Conservation (phyloP, 192 early-diverging fungal genomes). For the Backusella psychrophila region DNA sequence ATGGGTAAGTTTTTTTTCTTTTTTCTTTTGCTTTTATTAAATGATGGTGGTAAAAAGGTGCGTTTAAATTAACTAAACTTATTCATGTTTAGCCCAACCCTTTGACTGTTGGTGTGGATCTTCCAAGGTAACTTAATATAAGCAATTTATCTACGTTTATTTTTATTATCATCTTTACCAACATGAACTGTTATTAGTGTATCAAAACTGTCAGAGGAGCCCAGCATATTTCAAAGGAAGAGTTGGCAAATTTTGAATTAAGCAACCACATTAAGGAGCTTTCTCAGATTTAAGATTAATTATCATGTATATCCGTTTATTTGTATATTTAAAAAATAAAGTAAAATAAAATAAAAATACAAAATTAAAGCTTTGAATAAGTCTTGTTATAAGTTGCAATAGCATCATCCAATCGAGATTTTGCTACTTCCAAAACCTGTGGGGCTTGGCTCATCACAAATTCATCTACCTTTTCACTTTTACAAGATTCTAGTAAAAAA, state of each 20-base stretch:
- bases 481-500: neutral
- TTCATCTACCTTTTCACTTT: neutral
- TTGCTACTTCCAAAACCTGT: neutral
- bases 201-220: constrained; percentile 52
- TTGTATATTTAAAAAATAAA: neutral
- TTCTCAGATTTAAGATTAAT: neutral
- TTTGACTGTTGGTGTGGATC: constrained; percentile 59
- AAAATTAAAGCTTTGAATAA: neutral
- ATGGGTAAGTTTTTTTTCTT: constrained; percentile 40
- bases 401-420: neutral
- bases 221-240: constrained; percentile 38
- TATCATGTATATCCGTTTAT: neutral
- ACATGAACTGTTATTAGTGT: constrained; percentile 28
- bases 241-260: constrained; percentile 41
- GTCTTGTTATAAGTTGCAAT: neutral
- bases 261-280: constrained; percentile 50
- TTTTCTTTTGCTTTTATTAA: neutral
- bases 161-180: neutral
- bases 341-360: neutral
- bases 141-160: neutral
- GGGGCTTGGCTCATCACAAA: neutral
- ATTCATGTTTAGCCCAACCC: constrained; percentile 39
- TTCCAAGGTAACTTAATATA: constrained; percentile 19
- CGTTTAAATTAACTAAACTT: neutral
- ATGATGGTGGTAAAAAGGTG: no score